Evolutionary conservation across 163 green algal species (phyloP).

Genomic region (Chloromonas sp.): DNA sequence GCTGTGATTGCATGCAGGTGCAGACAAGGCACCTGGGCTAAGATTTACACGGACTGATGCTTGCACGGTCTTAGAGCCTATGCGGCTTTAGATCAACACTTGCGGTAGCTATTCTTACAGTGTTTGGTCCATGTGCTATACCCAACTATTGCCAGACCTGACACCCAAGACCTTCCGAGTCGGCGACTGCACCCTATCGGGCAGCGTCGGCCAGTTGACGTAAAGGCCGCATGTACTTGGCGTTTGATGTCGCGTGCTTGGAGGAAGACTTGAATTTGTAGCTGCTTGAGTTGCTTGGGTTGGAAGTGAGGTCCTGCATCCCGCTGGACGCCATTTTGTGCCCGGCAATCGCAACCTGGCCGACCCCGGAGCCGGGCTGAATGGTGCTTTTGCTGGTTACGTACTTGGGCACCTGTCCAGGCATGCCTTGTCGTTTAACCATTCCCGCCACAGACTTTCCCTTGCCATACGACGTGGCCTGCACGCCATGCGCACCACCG

Average conservation of each 20-base stretch:
- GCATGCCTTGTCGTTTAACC: constrained; percentile 4
- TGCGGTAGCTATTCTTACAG: too few relatives aligned
- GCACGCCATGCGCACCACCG: not conserved
- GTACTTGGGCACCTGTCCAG: not conserved
- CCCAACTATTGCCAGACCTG: too few relatives aligned
- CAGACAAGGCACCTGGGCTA: too few relatives aligned
- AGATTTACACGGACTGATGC: too few relatives aligned
- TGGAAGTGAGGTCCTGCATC: constrained; percentile 1
- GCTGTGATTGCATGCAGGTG: too few relatives aligned
- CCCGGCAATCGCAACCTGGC: not conserved
- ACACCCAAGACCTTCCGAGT: too few relatives aligned
- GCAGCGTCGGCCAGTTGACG: too few relatives aligned
- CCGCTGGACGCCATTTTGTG: not conserved
- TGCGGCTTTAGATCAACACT: too few relatives aligned
- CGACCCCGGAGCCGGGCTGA: not conserved
- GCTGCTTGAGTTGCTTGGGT: not conserved
- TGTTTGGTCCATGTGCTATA: too few relatives aligned
- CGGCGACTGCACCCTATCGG: too few relatives aligned
- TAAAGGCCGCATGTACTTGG: constrained; percentile 18
- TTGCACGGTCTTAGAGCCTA: too few relatives aligned
- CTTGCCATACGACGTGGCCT: constrained; percentile 14
- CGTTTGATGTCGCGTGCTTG: too few relatives aligned
- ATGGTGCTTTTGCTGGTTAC: not conserved
- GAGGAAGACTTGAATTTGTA: constrained; percentile 22
- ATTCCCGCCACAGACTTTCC: constrained; percentile 3